Evolutionary conservation across 768 basidiomycete genomes (phyloP).

Genomic region (Termitomyces sp.): DNA sequence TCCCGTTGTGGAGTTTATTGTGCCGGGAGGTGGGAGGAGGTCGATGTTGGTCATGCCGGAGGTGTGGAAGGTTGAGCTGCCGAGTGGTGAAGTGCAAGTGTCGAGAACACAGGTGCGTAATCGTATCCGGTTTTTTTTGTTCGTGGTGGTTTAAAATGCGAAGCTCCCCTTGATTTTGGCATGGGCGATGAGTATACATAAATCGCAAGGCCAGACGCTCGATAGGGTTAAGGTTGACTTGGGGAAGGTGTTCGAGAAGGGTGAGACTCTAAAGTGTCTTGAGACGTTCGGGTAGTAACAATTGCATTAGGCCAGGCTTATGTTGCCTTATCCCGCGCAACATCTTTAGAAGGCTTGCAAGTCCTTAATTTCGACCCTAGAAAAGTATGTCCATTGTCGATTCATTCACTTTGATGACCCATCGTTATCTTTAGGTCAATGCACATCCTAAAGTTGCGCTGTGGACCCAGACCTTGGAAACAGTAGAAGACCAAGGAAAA

Average conservation of each 20-base stretch:
- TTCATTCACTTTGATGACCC: background rate
- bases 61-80: conserved; percentile 80
- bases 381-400: conserved; percentile 43
- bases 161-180: conserved; percentile 85
- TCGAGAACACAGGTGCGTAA: conserved; percentile 67
- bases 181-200: conserved; percentile 99
- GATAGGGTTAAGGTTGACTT: conserved; percentile 94
- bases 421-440: conserved; percentile 39
- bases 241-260: conserved; percentile 89
- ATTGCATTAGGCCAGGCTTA: conserved; percentile 74
- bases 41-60: conserved; percentile 63
- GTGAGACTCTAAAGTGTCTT: conserved; percentile 25
- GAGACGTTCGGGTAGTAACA: background rate
- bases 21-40: conserved; percentile 50
- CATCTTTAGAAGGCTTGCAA: conserved; percentile 78
- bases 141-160: background rate
- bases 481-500: conserved; percentile 29
- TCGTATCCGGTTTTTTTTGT: conserved; percentile 19
- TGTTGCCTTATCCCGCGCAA: conserved; percentile 86
- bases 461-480: conserved; percentile 69
- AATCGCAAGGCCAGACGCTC: conserved; percentile 95
- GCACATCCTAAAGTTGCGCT: conserved; percentile 67
- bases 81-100: conserved; percentile 80
- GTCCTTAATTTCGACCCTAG: conserved; percentile 70
- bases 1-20: conserved; percentile 76